These are phyloP conservation scores for Diaporthe sp. DNA, from an alignment of 2,329 filamentous ascomycete species.

Conservation along the genomic window DNA sequence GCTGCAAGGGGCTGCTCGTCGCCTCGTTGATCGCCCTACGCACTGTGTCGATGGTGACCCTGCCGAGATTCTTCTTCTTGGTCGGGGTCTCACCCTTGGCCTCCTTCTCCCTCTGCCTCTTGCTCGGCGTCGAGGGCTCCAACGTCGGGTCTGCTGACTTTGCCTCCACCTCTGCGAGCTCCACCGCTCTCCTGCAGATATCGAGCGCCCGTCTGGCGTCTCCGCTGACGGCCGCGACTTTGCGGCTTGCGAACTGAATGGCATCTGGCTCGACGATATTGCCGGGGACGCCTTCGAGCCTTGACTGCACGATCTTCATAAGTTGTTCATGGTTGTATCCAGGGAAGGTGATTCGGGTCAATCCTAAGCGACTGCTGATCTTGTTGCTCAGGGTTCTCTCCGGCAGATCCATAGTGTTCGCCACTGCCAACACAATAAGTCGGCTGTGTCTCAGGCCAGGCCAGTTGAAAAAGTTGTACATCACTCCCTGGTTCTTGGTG, in stretches of 20 bases:
- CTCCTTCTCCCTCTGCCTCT: slow-evolving; percentile 53
- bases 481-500: slow-evolving; percentile 98
- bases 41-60: slow-evolving; percentile 93
- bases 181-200: slow-evolving; percentile 94
- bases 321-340: slow-evolving; percentile 98
- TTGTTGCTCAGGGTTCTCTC: slow-evolving; percentile 98
- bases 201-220: slow-evolving; percentile 93
- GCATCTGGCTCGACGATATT: slow-evolving; percentile 94
- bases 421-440: slow-evolving; percentile 95
- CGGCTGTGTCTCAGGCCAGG: slow-evolving; percentile 91
- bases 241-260: slow-evolving; percentile 94
- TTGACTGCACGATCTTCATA: slow-evolving; percentile 97
- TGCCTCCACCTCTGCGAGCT: slow-evolving; percentile 86
- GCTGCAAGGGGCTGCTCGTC: slow-evolving; percentile 91
- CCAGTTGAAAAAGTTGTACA: slow-evolving; percentile 99
- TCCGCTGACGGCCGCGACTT: slow-evolving; percentile 95
- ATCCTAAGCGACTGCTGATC: slow-evolving; percentile 89
- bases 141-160: slow-evolving; percentile 54
- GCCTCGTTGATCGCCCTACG: slow-evolving; percentile 96
- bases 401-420: slow-evolving; percentile 98
- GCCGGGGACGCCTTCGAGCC: slow-evolving; percentile 87
- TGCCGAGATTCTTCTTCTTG: slow-evolving; percentile 59
- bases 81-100: slow-evolving; percentile 46
- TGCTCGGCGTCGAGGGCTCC: slow-evolving; percentile 74
- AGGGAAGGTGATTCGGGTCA: slow-evolving; percentile 96